Base-by-base conservation (phyloP, 179 eudicot genomes). In the Gypsophila paniculata region DNA sequence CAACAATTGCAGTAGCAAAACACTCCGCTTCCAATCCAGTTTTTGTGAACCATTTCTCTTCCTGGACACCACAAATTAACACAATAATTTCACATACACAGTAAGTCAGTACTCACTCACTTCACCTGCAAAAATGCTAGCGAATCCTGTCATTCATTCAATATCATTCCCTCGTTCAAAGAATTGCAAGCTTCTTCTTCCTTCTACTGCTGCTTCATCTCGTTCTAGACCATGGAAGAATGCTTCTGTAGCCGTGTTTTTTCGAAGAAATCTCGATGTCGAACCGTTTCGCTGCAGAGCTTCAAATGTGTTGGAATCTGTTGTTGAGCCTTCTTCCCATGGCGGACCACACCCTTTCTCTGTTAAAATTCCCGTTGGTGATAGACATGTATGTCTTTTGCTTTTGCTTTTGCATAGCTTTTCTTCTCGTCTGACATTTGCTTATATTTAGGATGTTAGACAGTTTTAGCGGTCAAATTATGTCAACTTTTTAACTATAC, bases 341-440 rank as follows among this genome's bases (percentile, higher is more conserved):
- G 84, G 70, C 77, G 71, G 67, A 44, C 74, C 84, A 11, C 82
- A 78, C 66, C 89, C 85, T 44, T 64, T 75, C 71, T 87, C 95
- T 8, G 87, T 92, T 49, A 88, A 82, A 79, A 89, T 93, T 57
- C 98, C 98, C 0, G 87, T 89, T 65, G 98, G 98, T 17, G 91
- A 93, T 75, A 85, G 97, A 78, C 82, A 91, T 83, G 96, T 88
- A 78, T 78, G 97, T 62, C 17, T 29, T 14, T 62, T 26, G 0
- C 17, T 25, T 36, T 36, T 36, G 7, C 3, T 2, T 42, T 23
- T 62, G 32, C 13, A n/a, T 29, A 7, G 46, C 48, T 13, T 15
- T 72, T 5, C 34, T 46, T 23, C 10, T 8, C 4, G 34, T 29
- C 4, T 29, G 2, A 4, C 34, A 29, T 29, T 29, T 29, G 34